phyloP scores from a whole-genome alignment of 2,329 filamentous ascomycete genomes.

The Domatiomyces globalis region DNA sequence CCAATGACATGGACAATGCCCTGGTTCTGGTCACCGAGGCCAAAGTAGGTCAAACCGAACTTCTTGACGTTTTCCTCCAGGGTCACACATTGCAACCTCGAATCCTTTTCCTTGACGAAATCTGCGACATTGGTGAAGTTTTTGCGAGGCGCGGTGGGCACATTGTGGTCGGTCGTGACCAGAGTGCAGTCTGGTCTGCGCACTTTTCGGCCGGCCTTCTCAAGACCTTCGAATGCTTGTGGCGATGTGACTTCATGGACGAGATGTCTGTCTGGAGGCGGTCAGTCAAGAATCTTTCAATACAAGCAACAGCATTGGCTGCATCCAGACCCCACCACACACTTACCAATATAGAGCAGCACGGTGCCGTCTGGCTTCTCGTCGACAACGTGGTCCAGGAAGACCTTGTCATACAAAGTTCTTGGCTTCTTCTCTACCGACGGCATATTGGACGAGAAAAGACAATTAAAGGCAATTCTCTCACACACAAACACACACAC shows the following conservation, averaged over 20 bases:
- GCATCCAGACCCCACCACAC: conserved; percentile 1
- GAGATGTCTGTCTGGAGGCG: conserved; percentile 63
- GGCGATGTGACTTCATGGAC: conserved; percentile 98
- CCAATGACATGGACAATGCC: conserved; percentile 98
- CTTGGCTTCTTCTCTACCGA: conserved; percentile 55
- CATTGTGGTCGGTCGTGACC: conserved; percentile 95
- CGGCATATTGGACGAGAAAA: conserved; percentile 49
- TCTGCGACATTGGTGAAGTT: conserved; percentile 83
- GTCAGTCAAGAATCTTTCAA: conserved; percentile 17
- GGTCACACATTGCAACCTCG: conserved; percentile 82
- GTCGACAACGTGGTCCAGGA: conserved; percentile 85
- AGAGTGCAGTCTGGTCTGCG: conserved; percentile 93
- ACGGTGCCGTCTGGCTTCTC: conserved; percentile 89
- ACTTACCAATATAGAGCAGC: conserved; percentile 78
- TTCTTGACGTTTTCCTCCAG: conserved; percentile 96
- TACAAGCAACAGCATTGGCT: too few relatives aligned
- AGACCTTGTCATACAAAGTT: conserved; percentile 96
- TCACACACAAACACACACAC: too few relatives aligned
- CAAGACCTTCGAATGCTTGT: conserved; percentile 95
- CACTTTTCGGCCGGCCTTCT: conserved; percentile 75
- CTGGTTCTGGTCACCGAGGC: conserved; percentile 87
- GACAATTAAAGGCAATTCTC: too few relatives aligned
- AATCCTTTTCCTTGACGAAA: conserved; percentile 92
- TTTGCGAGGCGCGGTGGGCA: conserved; percentile 82
- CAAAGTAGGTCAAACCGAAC: conserved; percentile 94